These are phyloP conservation scores for Pelargonium citronellum DNA, from an alignment of 441 rosid species.

Conservation along the genomic window DNA sequence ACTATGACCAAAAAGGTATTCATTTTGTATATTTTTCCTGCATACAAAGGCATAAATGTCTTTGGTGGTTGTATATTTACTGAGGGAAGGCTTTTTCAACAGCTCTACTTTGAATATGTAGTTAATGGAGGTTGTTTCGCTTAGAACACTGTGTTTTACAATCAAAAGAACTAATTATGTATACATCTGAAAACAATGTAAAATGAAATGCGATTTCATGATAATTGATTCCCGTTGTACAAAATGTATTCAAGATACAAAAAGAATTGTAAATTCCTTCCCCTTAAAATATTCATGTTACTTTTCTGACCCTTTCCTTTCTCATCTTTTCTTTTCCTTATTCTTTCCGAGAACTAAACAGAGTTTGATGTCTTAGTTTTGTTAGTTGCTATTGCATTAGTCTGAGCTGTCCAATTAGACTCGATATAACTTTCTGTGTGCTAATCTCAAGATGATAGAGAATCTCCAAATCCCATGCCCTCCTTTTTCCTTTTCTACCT, in stretches of 20 bases:
- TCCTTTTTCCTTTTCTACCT: neutral
- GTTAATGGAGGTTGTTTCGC: neutral
- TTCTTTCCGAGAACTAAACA: neutral
- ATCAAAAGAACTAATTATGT: neutral
- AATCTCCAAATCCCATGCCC: neutral
- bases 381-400: neutral
- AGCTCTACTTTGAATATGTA: neutral
- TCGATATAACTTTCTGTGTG: neutral
- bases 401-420: neutral
- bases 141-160: neutral
- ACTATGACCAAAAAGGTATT: constrained; percentile 94
- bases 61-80: neutral
- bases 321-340: neutral
- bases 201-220: neutral
- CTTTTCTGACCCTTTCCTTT: too few relatives aligned
- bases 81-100: neutral
- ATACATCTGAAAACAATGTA: neutral
- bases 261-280: neutral
- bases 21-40: neutral
- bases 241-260: neutral
- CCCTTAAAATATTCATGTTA: neutral
- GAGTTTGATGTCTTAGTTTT: neutral
- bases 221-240: neutral
- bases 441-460: neutral
- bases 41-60: neutral